These are phyloP conservation scores for Entophlyctis helioformis DNA, from an alignment of 192 early-diverging fungal genomes.

Conservation along the genomic window DNA sequence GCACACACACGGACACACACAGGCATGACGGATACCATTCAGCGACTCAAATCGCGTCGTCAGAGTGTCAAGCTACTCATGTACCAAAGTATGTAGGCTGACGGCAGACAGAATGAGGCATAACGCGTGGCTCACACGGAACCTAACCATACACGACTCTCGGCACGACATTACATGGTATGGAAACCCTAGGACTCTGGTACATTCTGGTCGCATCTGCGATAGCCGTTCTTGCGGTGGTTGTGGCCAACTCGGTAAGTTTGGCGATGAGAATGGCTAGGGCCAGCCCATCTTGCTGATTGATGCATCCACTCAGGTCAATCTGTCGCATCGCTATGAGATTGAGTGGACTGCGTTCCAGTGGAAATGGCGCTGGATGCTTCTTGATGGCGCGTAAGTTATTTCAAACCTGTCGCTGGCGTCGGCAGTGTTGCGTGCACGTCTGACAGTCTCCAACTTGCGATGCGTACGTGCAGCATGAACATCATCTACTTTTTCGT, in stretches of 20 bases:
- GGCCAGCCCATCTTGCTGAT: too few species aligned
- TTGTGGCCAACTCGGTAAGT: constrained; percentile 71
- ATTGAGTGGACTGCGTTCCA: constrained; percentile 56
- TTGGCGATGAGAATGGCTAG: too few species aligned
- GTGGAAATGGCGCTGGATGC: constrained; percentile 83
- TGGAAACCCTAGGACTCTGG: constrained; percentile 53
- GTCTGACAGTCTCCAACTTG: too few species aligned
- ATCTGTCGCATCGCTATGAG: constrained; percentile 49
- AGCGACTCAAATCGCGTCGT: constrained; percentile 59
- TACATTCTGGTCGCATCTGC: constrained; percentile 67
- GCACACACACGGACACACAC: too few species aligned
- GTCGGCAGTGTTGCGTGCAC: too few species aligned
- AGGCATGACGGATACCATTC: constrained; percentile 60
- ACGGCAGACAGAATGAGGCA: too few species aligned
- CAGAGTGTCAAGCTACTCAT: constrained; percentile 85
- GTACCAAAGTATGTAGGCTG: constrained; percentile 68
- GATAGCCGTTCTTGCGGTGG: constrained; percentile 58
- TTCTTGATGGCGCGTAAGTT: constrained; percentile 80
- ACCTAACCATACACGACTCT: too few species aligned
- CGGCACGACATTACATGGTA: too few species aligned
- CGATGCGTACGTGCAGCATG: too few species aligned
- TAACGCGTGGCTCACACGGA: too few species aligned
- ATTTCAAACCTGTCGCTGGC: too few species aligned
- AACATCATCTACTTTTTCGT: constrained; percentile 80
- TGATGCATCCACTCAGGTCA: constrained; percentile 5